phyloP scores from a whole-genome alignment of 495 filamentous ascomycete genomes.

The Cercophora samala region DNA sequence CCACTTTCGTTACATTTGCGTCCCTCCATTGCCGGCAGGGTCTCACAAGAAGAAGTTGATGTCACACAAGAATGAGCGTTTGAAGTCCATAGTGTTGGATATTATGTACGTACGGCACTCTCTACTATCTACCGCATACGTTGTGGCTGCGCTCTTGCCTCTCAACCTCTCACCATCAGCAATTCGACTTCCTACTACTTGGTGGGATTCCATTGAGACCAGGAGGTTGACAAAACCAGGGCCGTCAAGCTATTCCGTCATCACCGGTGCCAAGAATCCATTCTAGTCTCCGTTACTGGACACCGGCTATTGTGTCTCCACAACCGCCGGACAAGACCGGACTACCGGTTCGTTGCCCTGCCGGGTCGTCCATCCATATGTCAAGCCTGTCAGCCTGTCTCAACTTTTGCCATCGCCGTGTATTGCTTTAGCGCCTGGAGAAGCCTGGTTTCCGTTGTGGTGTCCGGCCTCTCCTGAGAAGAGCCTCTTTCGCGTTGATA shows the following conservation, averaged over 20 bases:
- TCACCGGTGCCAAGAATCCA: constrained; percentile 1
- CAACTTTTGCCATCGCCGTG: neutral
- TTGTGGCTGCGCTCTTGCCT: neutral
- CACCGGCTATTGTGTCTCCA: constrained; percentile 16
- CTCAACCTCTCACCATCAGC: constrained; percentile 2
- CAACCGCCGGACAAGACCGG: constrained; percentile 17
- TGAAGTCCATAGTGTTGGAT: neutral
- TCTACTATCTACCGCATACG: neutral
- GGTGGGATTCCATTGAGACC: neutral
- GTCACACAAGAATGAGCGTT: neutral
- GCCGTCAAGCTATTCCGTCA: neutral
- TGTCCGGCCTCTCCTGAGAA: constrained; percentile 37
- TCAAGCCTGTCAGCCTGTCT: neutral
- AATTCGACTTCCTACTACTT: neutral
- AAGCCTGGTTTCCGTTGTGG: constrained; percentile 35
- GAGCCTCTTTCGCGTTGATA: constrained; percentile 31
- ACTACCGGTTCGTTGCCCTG: constrained; percentile 1
- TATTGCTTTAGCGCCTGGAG: constrained; percentile 36
- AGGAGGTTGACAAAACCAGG: neutral
- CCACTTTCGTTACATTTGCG: neutral
- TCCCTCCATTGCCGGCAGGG: neutral
- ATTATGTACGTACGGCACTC: neutral
- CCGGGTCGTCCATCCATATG: neutral
- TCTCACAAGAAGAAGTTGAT: neutral
- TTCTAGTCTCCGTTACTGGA: constrained; percentile 1